These are phyloP conservation scores for Talaromyces stipitatus DNA, from an alignment of 495 filamentous ascomycete genomes.

Conservation along the genomic window DNA sequence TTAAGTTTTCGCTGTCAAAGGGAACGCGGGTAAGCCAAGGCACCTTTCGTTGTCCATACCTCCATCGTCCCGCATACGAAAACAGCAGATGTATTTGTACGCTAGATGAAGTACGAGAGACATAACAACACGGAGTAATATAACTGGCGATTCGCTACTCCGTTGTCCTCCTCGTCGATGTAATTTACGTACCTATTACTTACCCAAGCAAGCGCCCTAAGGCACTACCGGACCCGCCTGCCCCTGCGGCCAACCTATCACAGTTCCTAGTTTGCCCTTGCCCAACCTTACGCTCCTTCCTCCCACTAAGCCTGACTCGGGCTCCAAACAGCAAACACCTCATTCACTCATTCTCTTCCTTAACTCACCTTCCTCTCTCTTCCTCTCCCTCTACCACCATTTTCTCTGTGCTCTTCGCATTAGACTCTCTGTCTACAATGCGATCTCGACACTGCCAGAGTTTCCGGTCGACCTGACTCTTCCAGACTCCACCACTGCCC, in stretches of 20 bases:
- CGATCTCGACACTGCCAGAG: not conserved
- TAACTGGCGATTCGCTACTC: no score
- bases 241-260: not conserved
- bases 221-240: not conserved
- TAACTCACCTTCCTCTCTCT: conserved; percentile 1
- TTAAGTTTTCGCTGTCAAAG: not conserved
- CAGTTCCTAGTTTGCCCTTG: not conserved
- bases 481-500: not conserved
- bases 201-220: not conserved
- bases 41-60: not conserved
- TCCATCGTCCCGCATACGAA: not conserved
- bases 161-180: no score
- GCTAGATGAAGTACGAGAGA: no score
- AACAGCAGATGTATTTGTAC: not conserved
- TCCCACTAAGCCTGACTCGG: conserved; percentile 1
- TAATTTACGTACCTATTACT: not conserved
- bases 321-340: not conserved
- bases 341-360: conserved; percentile 4
- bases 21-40: not conserved
- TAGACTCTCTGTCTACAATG: not conserved
- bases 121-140: no score
- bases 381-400: conserved; percentile 2
- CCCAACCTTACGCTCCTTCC: not conserved
- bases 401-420: conserved; percentile 5
- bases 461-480: not conserved